Evolutionary conservation across 2,329 filamentous ascomycete genomes (phyloP).

Genomic region (Colletotrichum sp.): DNA sequence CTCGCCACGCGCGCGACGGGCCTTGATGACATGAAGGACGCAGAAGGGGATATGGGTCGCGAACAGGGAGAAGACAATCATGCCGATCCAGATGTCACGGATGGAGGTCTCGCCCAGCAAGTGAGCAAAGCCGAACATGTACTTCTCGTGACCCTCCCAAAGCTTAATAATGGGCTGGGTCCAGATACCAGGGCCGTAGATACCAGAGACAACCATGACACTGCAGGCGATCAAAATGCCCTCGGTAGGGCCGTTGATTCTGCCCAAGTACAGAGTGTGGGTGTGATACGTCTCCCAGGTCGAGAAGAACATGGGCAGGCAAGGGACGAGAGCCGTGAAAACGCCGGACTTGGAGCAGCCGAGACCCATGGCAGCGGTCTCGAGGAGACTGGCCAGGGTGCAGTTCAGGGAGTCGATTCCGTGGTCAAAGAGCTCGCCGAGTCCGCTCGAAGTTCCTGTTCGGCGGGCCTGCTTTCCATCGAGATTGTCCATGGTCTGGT

Average conservation of each 20-base stretch:
- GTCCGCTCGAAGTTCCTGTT: constrained; percentile 91
- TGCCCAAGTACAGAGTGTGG: constrained; percentile 93
- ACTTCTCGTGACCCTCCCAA: constrained; percentile 55
- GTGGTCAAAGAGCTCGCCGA: constrained; percentile 98
- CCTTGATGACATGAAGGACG: constrained; percentile 82
- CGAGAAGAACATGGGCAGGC: constrained; percentile 98
- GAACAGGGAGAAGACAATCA: constrained; percentile 70
- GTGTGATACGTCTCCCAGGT: constrained; percentile 99
- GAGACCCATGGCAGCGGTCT: constrained; percentile 91
- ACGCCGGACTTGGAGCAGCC: constrained; percentile 84
- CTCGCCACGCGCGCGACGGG: constrained; percentile 73
- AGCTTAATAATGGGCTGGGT: constrained; percentile 74
- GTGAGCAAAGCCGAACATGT: constrained; percentile 57
- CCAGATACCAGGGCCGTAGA: constrained; percentile 90
- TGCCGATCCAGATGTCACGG: constrained; percentile 84
- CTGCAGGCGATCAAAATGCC: constrained; percentile 86
- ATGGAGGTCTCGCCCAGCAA: constrained; percentile 76
- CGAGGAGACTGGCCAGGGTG: constrained; percentile 87
- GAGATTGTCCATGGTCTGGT: constrained; percentile 98
- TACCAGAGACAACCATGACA: constrained; percentile 87
- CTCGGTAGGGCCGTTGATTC: constrained; percentile 97
- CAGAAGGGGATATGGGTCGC: constrained; percentile 86
- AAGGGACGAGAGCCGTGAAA: constrained; percentile 90
- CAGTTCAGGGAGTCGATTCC: constrained; percentile 98
- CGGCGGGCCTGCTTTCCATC: constrained; percentile 97